phyloP scores from a whole-genome alignment of 2,329 filamentous ascomycete species.

The Penicillium freii region DNA sequence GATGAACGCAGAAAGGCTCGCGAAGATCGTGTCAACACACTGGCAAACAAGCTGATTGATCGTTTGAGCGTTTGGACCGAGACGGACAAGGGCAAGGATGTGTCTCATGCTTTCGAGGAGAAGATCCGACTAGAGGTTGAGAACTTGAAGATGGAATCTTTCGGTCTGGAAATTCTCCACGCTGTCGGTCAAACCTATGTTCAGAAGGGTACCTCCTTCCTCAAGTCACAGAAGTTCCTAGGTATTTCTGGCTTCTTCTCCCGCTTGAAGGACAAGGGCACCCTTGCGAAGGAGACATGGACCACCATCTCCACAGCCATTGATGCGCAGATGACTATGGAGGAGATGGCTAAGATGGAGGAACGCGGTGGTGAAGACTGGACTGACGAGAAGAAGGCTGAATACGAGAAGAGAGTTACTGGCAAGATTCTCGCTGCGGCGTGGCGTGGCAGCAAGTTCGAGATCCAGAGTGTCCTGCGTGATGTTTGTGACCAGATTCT shows the following conservation, averaged over 20 bases:
- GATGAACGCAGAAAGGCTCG: constrained; percentile 78
- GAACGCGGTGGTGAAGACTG: constrained; percentile 93
- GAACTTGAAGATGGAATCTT: constrained; percentile 98
- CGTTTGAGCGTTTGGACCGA: constrained; percentile 95
- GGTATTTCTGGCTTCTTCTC: constrained; percentile 95
- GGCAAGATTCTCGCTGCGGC: constrained; percentile 97
- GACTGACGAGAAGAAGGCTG: constrained; percentile 95
- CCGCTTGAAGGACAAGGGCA: constrained; percentile 92
- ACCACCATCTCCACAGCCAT: constrained; percentile 95
- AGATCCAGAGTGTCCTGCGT: constrained; percentile 92
- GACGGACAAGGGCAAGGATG: constrained; percentile 82
- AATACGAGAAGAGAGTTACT: constrained; percentile 93
- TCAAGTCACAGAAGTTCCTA: constrained; percentile 95
- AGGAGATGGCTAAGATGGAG: constrained; percentile 97
- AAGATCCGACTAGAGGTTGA: constrained; percentile 95
- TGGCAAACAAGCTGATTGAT: constrained; percentile 81
- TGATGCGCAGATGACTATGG: constrained; percentile 96
- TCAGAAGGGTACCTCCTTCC: constrained; percentile 78
- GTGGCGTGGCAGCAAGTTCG: constrained; percentile 94
- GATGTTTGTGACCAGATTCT: constrained; percentile 91
- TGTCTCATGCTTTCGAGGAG: constrained; percentile 85
- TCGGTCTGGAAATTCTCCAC: constrained; percentile 92
- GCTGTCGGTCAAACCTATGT: constrained; percentile 91
- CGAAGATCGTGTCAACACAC: constrained; percentile 82
- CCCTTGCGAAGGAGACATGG: constrained; percentile 96